Base-by-base conservation (phyloP, 257 asterid genomes). In the Osmanthus fragrans region DNA sequence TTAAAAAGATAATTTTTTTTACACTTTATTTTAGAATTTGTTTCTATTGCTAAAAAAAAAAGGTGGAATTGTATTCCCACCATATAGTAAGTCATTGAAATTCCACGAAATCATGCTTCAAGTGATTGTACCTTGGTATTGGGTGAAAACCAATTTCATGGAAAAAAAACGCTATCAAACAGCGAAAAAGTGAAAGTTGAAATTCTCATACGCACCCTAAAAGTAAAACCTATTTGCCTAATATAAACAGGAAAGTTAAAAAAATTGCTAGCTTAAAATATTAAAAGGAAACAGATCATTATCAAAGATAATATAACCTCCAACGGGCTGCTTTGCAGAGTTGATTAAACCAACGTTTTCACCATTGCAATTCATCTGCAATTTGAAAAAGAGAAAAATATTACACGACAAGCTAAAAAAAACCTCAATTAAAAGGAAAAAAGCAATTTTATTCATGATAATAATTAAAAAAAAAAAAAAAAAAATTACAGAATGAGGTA, bases 231-330 rank as follows among this genome's bases (percentile, higher is more conserved):
- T 21, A 60, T 77, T 72, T 11, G 58, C 40, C 32, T 6, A 27
- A 63, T 65, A 45, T 60, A 1, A 39, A 75, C 13, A 54, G 27
- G 19, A 21, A 23, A 36, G 39, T 5, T 36, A 2, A 32, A 6
- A 21, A 21, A 1, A 8, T 5, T 40, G 18, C 40, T 11, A 36
- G 32, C n/a, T 68, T 2, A 51, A 0, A 33, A 32, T 2, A 39
- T 27, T 4, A n/a, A 9, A 42, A 25, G 1, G 67, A 4, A 45
- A 67, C 10, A 36, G 39, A 56, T 5, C 70, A 47, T 66, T 80
- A 86, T 94, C 94, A 30, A 84, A 84, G 81, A 83, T 82, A 84
- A 77, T 64, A 18, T 76, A 36, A 75, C 77, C 80, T 70, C 86
- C 90, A 37, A 88, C 80, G 60, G 82, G 77, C 72, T 84, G 94